Base-by-base conservation (phyloP, 129 eudicot species). In the Tagetes erecta region DNA sequence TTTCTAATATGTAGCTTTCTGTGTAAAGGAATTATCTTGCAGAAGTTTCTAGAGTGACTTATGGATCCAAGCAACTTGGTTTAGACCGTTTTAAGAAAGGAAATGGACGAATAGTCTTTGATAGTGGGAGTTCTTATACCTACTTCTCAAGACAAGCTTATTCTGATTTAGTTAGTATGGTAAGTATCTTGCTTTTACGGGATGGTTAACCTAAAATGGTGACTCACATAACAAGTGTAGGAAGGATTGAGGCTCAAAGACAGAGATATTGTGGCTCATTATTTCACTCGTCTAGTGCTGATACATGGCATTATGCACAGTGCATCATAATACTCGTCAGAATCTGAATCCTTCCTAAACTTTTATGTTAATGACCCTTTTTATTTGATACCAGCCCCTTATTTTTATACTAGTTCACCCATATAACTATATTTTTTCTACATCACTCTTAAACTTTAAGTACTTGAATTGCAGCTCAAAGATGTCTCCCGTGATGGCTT, bases 71-170 rank as follows among this genome's bases (percentile, higher is more conserved):
- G 38, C 77, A 75, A 60, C 82, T 90, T 52, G 81, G 83, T 47
- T 76, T 87, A 56, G 87, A 81, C 76, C 75, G 81, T 58, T 49
- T 44, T 35, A 74, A 63, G 38, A 74, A 70, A 55, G 86, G 90
- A 70, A 76, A 64, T 27, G 83, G 86, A 44, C 80, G 76, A 31
- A 73, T 85, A 38, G 81, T 90, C 42, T 83, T 90, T 51, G 96
- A 90, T 64, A 90, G 87, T 72, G 96, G 96, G 80, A 90, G 96
- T 80, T 87, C 96, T 58, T 90, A 85, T 74, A 84, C 96, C 9
- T 90, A 90, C 86, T 87, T 90, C 64, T 67, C 91, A 37, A 72
- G 77, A 71, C 84, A 82, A 80, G 91, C 96, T 49, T 90, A 90
- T 84, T 46, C 74, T 39, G 92, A 87, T 73, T 75, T 90, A 44